Evolutionary conservation across 306 rosid species (phyloP).

Genomic region (Canavalia gladiata): DNA sequence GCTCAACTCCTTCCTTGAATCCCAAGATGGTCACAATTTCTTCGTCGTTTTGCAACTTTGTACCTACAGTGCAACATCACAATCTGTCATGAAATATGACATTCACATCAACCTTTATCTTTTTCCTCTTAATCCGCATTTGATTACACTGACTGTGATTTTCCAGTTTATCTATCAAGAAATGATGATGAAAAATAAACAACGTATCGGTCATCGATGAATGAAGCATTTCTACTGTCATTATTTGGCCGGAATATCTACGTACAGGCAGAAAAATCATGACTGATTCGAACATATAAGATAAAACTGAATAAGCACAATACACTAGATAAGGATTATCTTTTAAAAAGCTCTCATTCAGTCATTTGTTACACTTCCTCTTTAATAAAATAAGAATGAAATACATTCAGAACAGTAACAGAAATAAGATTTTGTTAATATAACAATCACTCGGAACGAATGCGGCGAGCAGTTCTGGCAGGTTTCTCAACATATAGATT

Average conservation of each 20-base stretch:
- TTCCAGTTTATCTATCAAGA: too few relatives aligned
- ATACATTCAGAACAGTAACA: constrained; percentile 24
- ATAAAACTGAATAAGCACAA: not conserved
- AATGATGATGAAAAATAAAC: too few relatives aligned
- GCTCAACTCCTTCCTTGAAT: constrained; percentile 75
- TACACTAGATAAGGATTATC: not conserved
- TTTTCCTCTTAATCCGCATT: too few relatives aligned
- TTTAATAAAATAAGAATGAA: constrained; percentile 38
- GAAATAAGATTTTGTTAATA: constrained; percentile 26
- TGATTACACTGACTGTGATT: too few relatives aligned
- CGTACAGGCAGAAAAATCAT: not conserved
- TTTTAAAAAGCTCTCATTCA: not conserved
- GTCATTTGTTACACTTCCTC: constrained; percentile 28
- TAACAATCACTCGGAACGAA: not conserved
- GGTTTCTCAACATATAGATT: constrained; percentile 24
- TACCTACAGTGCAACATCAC: too few relatives aligned
- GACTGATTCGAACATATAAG: not conserved
- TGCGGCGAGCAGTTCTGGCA: not conserved
- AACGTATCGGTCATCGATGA: not conserved
- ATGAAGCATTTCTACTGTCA: not conserved
- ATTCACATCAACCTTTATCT: too few relatives aligned
- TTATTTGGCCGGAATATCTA: not conserved
- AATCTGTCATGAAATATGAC: too few relatives aligned
- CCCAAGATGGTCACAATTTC: constrained; percentile 97
- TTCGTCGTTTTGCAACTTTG: constrained; percentile 72